Evolutionary conservation across 352 stramenopile species (phyloP), one percentile per base, ranked within the genome.

Genomic region (Phytophthora europaea): DNA sequence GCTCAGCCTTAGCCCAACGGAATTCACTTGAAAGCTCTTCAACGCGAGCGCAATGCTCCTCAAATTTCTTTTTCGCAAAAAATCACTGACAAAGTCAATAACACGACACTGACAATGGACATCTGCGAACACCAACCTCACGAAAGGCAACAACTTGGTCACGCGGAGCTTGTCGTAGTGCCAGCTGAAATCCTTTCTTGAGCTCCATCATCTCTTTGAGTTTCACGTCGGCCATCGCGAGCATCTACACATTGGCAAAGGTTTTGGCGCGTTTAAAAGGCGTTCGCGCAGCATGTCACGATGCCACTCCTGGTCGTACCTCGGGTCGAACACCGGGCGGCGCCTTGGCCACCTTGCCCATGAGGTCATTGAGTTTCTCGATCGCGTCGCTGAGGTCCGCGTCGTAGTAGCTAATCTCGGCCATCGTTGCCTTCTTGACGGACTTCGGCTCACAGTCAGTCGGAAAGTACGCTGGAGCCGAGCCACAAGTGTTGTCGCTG

Each of bases 321-420:
- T 97, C 85, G 5, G 84, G 84, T 52, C 86, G 88, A 72, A 94
- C 66, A 45, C 77, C 87, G 0, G 88, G 79, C 34, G 87, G 87
- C 36, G 90, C 88, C 76, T 95, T 95, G 66, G 87, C 61, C 34
- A 94, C 78, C 73, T 95, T 94, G 67, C 83, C 78, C 90, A 95
- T 95, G 54, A 92, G 69, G n/a, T 94, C 86, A 67, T 95, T 94
- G 54, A 97, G 84, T 65, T 94, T 94, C 15, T 87, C 80, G 51
- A 97, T 84, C 36, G 90, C 90, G 55, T 95, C 90, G 48, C 82
- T 92, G 33, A 97, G 77, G 67, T 97, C 90, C 12, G 87, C 87
- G 61, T 95, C 88, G 66, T 97, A 95, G 80, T 97, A 95, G 62
- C 85, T 92, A 78, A 95, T 93, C 79, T 97, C 90, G 13, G 87